Percentiles rank a stretch among this genome's conserved stretches.
phyloP scores from a whole-genome alignment of 2,329 filamentous ascomycete species.

The Paecilomyces formosus region DNA sequence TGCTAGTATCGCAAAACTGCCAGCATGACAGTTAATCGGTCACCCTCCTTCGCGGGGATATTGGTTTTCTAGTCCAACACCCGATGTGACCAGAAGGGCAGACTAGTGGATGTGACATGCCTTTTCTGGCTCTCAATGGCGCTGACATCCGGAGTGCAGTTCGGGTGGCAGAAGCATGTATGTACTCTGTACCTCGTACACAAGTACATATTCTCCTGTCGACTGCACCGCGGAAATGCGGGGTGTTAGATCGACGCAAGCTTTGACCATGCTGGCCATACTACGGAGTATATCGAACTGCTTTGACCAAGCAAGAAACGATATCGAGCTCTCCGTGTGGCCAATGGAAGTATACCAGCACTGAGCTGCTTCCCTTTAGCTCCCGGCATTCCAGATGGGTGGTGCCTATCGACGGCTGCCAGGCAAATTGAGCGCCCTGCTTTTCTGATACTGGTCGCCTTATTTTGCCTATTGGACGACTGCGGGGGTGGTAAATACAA shows the following conservation, averaged over 20 bases:
- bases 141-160: neutral
- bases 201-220: neutral
- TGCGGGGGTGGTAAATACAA: neutral
- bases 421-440: neutral
- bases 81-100: neutral
- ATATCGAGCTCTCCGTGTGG: neutral
- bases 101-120: neutral
- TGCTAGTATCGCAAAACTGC: neutral
- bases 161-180: neutral
- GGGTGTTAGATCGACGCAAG: neutral
- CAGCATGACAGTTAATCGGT: neutral
- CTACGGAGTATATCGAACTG: neutral
- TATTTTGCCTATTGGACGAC: neutral
- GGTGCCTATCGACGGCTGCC: neutral
- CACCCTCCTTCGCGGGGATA: neutral
- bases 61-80: neutral
- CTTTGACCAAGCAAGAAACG: neutral
- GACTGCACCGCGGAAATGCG: neutral
- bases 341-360: neutral
- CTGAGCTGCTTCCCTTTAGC: neutral
- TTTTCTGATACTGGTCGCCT: neutral
- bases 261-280: neutral
- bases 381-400: neutral
- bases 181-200: neutral
- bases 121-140: neutral